Base-by-base conservation (phyloP, 176 grass and related monocot genomes). In the Hyparrhenia diplandra region DNA sequence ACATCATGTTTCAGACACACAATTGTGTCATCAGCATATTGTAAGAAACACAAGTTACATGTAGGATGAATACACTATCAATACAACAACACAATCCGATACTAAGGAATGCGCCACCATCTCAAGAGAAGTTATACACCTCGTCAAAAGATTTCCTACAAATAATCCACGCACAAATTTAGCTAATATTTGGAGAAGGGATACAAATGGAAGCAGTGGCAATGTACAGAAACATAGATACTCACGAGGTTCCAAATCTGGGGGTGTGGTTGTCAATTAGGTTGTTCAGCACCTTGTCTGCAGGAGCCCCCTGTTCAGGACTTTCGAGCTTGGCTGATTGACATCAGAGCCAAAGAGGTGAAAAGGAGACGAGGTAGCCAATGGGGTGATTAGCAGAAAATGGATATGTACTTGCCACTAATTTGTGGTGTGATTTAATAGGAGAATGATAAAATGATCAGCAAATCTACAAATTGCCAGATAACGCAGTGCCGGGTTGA, bases 261-360 rank as follows among this genome's bases (percentile, higher is more conserved):
- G 86, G 84, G 12, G 32, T 73, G 77, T 98, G 84, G 85, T 91
- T 93, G 75, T 95, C 93, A 24, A 98, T 95, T 25, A 98, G 87
- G 73, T 93, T 95, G 35, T 88, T 85, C 41, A 91, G 71, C 60
- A 95, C 86, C 84, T 91, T 84, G 79, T 93, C 85, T 1, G 71
- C 81, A 36, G 84, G 85, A 78, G 88, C n/a, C n/a, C 92, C 52
- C 92, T 89, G 65, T 87, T 95, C 5, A 85, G 17, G 96, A 98
- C 75, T 77, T 95, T 32, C 92, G 88, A 69, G 92, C 88, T 82
- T 95, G 90, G 54, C 96, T 98, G 92, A 81, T 67, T 45, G 74
- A 83, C 1, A 14, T 16, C 54, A 65, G 21, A 55, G 65, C 3
- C n/a, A n/a, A 3, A 76, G 69, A 18, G 10, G 31, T 82, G 64